These are phyloP conservation scores for Letharia lupina DNA, from an alignment of 495 filamentous ascomycete genomes.

Conservation along the genomic window DNA sequence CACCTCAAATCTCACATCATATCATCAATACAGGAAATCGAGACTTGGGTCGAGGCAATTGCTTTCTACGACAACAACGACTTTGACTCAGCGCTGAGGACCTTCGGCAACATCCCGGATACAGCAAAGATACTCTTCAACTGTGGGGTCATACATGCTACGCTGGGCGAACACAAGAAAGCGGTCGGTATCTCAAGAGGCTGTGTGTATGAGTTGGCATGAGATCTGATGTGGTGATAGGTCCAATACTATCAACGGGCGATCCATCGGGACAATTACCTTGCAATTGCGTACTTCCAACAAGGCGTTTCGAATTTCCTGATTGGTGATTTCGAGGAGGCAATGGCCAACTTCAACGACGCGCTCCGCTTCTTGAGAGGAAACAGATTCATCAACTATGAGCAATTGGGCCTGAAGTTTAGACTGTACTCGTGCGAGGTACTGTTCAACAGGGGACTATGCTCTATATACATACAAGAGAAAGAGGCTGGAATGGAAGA, in stretches of 20 bases:
- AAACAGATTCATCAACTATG: slow-evolving; percentile 96
- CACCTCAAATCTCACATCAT: slow-evolving; percentile 6
- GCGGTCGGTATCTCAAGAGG: slow-evolving; percentile 54
- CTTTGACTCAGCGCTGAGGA: slow-evolving; percentile 74
- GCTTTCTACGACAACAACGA: slow-evolving; percentile 92
- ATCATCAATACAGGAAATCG: slow-evolving; percentile 69
- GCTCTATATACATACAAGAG: slow-evolving; percentile 94
- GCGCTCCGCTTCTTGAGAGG: slow-evolving; percentile 90
- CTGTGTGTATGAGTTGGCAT: background rate
- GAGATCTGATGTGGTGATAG: slow-evolving; percentile 38
- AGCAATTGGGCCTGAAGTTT: slow-evolving; percentile 91
- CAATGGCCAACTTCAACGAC: slow-evolving; percentile 97
- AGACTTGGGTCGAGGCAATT: slow-evolving; percentile 92
- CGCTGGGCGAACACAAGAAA: slow-evolving; percentile 90
- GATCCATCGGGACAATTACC: slow-evolving; percentile 80
- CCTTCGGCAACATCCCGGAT: slow-evolving; percentile 81
- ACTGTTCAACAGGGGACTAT: slow-evolving; percentile 93
- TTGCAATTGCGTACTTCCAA: slow-evolving; percentile 97
- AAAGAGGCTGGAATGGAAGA: slow-evolving; percentile 85
- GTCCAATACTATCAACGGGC: slow-evolving; percentile 92
- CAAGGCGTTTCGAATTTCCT: slow-evolving; percentile 98
- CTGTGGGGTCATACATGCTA: slow-evolving; percentile 95
- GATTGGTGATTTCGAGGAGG: slow-evolving; percentile 94
- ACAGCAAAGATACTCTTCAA: slow-evolving; percentile 99
- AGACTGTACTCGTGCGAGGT: slow-evolving; percentile 97